phyloP scores from a whole-genome alignment of 2,329 filamentous ascomycete genomes.

The Hawksworthiomyces lignivorus region DNA sequence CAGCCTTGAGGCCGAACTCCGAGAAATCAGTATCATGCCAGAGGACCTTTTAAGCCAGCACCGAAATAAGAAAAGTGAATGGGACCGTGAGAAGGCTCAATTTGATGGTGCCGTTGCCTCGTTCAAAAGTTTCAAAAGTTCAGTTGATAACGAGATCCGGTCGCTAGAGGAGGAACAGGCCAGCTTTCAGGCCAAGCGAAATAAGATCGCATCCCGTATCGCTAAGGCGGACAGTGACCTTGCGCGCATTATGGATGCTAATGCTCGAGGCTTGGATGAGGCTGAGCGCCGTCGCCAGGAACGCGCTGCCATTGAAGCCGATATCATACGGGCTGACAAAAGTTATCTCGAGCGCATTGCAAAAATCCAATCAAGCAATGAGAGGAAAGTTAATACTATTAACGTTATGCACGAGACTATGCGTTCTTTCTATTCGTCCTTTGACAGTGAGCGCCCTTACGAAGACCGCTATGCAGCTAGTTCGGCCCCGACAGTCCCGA shows the following conservation, averaged over 20 bases:
- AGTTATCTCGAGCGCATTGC: conserved; percentile 33
- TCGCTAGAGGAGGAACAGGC: conserved; percentile 56
- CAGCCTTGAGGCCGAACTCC: conserved; percentile 50
- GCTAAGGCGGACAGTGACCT: conserved; percentile 66
- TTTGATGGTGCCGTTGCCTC: conserved; percentile 50
- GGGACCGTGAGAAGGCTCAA: conserved; percentile 48
- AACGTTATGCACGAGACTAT: conserved; percentile 27
- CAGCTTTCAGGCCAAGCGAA: conserved; percentile 57
- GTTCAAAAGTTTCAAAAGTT: conserved; percentile 51
- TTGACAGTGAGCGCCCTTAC: conserved; percentile 32
- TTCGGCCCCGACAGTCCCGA: neutral
- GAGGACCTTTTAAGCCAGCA: conserved; percentile 53
- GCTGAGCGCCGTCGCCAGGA: conserved; percentile 52
- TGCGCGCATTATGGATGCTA: conserved; percentile 61
- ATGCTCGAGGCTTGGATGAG: conserved; percentile 56
- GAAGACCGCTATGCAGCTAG: conserved; percentile 22
- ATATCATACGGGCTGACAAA: conserved; percentile 37
- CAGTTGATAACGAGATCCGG: conserved; percentile 55
- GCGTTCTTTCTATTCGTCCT: conserved; percentile 33
- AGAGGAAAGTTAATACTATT: conserved; percentile 33
- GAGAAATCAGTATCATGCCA: conserved; percentile 56
- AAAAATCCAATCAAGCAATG: conserved; percentile 27
- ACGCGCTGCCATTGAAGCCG: conserved; percentile 37
- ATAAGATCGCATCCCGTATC: conserved; percentile 64
- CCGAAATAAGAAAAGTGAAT: conserved; percentile 44